Evolutionary conservation across 2,329 filamentous ascomycete species (phyloP), one percentile per base, ranked within the genome.

Genomic region (Epichloe festucae): DNA sequence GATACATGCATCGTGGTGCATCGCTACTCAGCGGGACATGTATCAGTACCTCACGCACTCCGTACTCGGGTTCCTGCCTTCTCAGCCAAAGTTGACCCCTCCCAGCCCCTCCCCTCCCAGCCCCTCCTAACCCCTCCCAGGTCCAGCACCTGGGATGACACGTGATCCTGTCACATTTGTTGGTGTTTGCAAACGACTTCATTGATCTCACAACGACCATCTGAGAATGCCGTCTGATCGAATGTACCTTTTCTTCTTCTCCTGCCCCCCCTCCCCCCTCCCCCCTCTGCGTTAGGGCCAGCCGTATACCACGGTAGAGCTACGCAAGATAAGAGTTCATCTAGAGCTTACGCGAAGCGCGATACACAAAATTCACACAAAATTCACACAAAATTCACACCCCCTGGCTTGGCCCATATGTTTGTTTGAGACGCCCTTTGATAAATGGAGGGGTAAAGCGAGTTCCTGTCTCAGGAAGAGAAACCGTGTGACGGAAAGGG

Each of bases 21-120:
- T 67, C 52, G 65, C 63, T 69, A 63, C 65, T 65, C 65, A 67
- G 66, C 55, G 46, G 35, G 57, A 44, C 58, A 62, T 60, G 67
- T 69, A 67, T 52, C 52, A 42, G 51, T 55, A 58, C 57, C 51
- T 50, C 52, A 51, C 35, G n/a, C 0, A 23, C 23, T n/a, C 7
- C 27, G 27, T 8, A n/a, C 8, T 45, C 23, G 23, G 23, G 43
- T 23, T 35, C 34, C 14, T 34, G 23, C 21, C 43, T 45, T 45
- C 43, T 45, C 27, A 27, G 43, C n/a, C 43, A 7, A 34, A 23
- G n/a, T 34, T 12, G 21, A 45, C 43, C 43, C 21, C 27, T 27
- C 27, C 27, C 23, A 27, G 23, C 23, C 23, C 21, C 21, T 21
- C 4, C 23, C 15, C n/a, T 31, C 27, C 27, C 7, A 27, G 5